A percentile compares a stretch with the other conserved stretches of the same genome.
These are phyloP conservation scores for Yarrowia sp. DNA, from an alignment of 805 yeast genomes.

Conservation along the genomic window DNA sequence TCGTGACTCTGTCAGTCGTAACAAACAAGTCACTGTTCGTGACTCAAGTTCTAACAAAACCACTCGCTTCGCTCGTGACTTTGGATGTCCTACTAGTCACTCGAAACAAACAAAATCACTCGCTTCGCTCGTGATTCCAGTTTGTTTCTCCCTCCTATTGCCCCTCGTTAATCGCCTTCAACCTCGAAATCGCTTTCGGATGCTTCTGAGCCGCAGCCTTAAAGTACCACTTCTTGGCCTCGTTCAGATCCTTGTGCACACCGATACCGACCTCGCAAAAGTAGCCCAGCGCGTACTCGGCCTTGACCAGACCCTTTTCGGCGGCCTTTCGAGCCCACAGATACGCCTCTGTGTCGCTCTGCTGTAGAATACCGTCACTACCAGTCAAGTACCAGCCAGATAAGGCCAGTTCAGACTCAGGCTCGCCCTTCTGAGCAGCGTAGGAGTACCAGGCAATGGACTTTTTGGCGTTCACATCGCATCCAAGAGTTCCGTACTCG, in stretches of 20 bases:
- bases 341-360: constrained; percentile 72
- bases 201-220: constrained; percentile 71
- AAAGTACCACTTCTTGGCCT: constrained; percentile 63
- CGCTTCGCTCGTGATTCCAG: no score
- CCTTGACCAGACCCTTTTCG: constrained; percentile 69
- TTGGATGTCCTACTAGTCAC: no score
- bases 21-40: no score
- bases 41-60: no score
- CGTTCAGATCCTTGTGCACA: constrained; percentile 55
- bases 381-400: constrained; percentile 86
- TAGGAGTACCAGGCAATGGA: constrained; percentile 77
- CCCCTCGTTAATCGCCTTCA: constrained; percentile 42
- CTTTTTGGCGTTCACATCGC: constrained; percentile 60
- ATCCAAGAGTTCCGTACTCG: constrained; percentile 69
- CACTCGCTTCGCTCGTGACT: no score
- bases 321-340: constrained; percentile 78
- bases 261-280: constrained; percentile 77
- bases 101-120: no score
- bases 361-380: constrained; percentile 61
- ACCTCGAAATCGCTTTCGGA: constrained; percentile 58
- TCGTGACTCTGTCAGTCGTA: no score
- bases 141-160: background rate
- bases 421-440: constrained; percentile 69
- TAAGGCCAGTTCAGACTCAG: constrained; percentile 72
- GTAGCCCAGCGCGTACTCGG: constrained; percentile 75